A percentile compares a stretch with the other conserved stretches of the same genome.
Conservation (phyloP, 306 rosid species). For the Luffa aegyptiaca region DNA sequence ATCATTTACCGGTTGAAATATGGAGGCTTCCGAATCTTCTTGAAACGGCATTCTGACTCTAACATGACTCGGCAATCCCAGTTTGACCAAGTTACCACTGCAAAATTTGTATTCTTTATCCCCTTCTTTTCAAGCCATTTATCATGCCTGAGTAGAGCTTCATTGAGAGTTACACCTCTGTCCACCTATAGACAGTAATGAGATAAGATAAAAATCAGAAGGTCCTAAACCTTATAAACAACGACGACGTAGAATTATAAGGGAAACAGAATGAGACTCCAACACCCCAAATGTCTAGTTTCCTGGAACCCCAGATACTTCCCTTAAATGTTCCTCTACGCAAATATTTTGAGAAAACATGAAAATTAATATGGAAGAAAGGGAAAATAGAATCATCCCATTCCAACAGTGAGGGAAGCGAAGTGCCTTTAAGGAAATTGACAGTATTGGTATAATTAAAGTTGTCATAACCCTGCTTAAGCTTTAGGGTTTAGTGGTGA, state of each 20-base stretch:
- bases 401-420: background rate
- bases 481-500: too few relatives aligned
- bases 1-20: constrained; percentile 70
- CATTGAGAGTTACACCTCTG: constrained; percentile 76
- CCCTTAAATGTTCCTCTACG: background rate
- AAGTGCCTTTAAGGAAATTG: background rate
- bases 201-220: background rate
- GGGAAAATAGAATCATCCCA: background rate
- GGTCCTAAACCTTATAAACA: background rate
- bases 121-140: constrained; percentile 96
- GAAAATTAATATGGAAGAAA: background rate
- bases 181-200: constrained; percentile 56
- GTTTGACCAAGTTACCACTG: constrained; percentile 93
- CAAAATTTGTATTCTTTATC: constrained; percentile 72
- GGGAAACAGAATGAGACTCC: background rate
- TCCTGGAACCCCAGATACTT: background rate
- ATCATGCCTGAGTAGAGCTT: constrained; percentile 90
- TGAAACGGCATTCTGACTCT: constrained; percentile 89
- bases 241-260: background rate
- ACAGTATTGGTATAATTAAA: too few relatives aligned
- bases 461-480: too few relatives aligned
- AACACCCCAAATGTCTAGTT: background rate
- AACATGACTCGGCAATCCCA: constrained; percentile 96
- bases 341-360: background rate
- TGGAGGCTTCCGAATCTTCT: constrained; percentile 86